Evolutionary conservation across 1,284 basidiomycete genomes (phyloP).

Genomic region (Ganoderma sinense): DNA sequence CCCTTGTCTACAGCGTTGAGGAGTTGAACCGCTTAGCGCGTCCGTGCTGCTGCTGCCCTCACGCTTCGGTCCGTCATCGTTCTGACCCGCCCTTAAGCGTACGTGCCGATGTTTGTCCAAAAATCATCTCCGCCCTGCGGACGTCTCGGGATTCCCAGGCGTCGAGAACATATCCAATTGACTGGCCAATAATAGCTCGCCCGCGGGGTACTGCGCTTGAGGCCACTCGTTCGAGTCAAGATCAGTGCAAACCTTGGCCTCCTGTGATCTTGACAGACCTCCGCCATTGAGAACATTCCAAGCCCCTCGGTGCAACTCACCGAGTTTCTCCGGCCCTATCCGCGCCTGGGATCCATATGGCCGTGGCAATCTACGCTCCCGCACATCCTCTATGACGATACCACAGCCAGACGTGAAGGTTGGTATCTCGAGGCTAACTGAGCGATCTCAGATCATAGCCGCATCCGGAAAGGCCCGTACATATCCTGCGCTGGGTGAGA

Average conservation of each 20-base stretch:
- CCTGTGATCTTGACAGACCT: conserved; percentile 9
- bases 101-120: conserved; percentile 10
- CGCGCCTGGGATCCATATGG: neutral
- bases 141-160: conserved; percentile 17
- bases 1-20: conserved; percentile 9
- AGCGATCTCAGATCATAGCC: conserved; percentile 7
- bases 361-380: neutral
- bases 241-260: conserved; percentile 10
- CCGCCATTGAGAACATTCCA: neutral
- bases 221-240: conserved; percentile 12
- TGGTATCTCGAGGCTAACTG: conserved; percentile 12
- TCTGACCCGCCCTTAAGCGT: conserved; percentile 12
- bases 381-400: conserved; percentile 10
- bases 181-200: neutral
- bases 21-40: conserved; percentile 12
- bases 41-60: conserved; percentile 2
- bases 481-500: neutral
- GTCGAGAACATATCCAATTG: conserved; percentile 10
- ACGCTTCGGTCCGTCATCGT: conserved; percentile 8
- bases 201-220: conserved; percentile 7
- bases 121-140: conserved; percentile 19
- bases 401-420: conserved; percentile 8
- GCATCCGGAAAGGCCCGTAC: neutral
- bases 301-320: conserved; percentile 3
- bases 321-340: conserved; percentile 3